Percentiles rank a stretch among this genome's conserved stretches.
phyloP scores from a whole-genome alignment of 352 stramenopile genomes.

The Globisporangium parvum region DNA sequence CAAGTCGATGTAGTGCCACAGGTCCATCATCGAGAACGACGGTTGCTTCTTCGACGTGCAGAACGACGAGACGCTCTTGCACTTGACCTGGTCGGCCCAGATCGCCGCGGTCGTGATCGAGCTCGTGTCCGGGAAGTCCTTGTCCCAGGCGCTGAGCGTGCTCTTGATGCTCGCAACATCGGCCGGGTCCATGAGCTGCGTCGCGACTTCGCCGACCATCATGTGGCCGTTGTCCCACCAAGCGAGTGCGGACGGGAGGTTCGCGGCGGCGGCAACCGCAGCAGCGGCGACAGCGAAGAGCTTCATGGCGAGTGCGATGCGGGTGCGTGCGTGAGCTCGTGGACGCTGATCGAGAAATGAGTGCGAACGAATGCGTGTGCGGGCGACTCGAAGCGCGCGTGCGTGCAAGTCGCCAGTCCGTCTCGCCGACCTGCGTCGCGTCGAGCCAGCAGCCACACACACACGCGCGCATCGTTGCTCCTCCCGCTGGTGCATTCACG shows the following conservation, averaged over 20 bases:
- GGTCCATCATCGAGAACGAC: constrained; percentile 42
- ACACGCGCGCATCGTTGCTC: too few species aligned
- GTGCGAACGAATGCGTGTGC: too few species aligned
- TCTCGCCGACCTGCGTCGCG: too few species aligned
- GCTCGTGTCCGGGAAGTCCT: constrained; percentile 54
- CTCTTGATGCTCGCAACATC: constrained; percentile 45
- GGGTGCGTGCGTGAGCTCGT: too few species aligned
- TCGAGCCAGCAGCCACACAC: too few species aligned
- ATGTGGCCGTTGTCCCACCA: constrained; percentile 74
- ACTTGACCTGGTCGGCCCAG: constrained; percentile 62
- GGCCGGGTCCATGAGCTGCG: constrained; percentile 34
- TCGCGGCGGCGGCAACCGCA: constrained; percentile 7
- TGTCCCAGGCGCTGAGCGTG: constrained; percentile 37
- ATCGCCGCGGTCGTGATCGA: constrained; percentile 38
- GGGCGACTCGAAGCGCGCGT: too few species aligned
- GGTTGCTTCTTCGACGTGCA: constrained; percentile 29
- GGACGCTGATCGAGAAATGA: too few species aligned
- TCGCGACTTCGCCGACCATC: constrained; percentile 45
- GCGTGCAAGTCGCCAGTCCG: too few species aligned
- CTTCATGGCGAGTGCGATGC: constrained; percentile 21
- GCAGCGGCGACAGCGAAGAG: constrained; percentile 14
- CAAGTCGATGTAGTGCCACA: constrained; percentile 72
- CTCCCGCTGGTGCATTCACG: too few species aligned
- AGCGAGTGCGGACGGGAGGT: constrained; percentile 19
- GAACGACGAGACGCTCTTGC: constrained; percentile 25